Evolutionary conservation across 1,139 yeast genomes (phyloP).

Genomic region (Blastobotrys illinoisensis): DNA sequence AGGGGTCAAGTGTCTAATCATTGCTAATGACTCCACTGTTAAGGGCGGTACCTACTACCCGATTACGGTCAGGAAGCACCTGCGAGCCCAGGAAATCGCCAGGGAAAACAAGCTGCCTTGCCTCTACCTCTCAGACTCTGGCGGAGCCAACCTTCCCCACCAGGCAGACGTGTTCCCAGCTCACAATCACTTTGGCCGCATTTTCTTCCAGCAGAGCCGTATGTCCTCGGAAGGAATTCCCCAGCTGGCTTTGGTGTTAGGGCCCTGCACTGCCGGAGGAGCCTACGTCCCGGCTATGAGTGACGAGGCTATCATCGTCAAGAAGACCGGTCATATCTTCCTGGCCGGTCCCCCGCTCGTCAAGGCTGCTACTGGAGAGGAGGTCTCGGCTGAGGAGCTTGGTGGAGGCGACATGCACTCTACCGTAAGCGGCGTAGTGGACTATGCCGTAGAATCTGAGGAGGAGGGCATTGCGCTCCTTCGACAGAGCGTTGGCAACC

Average conservation of each 20-base stretch:
- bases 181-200: conserved; percentile 34
- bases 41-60: conserved; percentile 36
- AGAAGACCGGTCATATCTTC: conserved; percentile 34
- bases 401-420: conserved; percentile 37
- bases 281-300: conserved; percentile 37
- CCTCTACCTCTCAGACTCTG: conserved; percentile 32
- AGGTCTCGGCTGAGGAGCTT: conserved; percentile 32
- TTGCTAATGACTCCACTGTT: conserved; percentile 34
- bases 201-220: conserved; percentile 33
- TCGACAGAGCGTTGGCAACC: conserved; percentile 29
- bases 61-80: conserved; percentile 34
- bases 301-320: conserved; percentile 34
- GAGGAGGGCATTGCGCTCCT: conserved; percentile 32
- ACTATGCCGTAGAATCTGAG: conserved; percentile 32
- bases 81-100: conserved; percentile 35
- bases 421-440: conserved; percentile 32
- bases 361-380: conserved; percentile 36
- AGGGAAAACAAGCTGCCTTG: conserved; percentile 32
- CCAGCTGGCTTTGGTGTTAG: conserved; percentile 32
- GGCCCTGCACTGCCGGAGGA: conserved; percentile 38
- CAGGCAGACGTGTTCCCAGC: conserved; percentile 36
- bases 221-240: conserved; percentile 33
- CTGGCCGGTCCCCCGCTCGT: conserved; percentile 36
- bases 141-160: conserved; percentile 36
- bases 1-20: conserved; percentile 31